Percentiles rank a stretch among this genome's conserved stretches.
These are phyloP conservation scores for Periglandula ipomoeae DNA, from an alignment of 2,329 filamentous ascomycete genomes.

Conservation along the genomic window DNA sequence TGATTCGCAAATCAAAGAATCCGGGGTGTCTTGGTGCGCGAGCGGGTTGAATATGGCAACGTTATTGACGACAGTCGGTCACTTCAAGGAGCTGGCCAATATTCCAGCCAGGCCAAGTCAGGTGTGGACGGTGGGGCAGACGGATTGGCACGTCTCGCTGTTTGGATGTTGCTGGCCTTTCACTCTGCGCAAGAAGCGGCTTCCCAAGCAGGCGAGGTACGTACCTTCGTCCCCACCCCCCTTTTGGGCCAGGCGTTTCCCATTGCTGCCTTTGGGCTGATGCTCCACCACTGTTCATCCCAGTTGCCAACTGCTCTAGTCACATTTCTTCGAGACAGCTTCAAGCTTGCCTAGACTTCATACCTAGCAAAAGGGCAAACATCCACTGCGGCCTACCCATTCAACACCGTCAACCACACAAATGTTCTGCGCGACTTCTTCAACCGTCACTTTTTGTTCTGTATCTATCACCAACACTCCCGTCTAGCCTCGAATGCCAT, in stretches of 20 bases:
- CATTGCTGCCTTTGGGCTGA: not conserved
- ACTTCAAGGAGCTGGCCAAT: not conserved
- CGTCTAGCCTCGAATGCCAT: not conserved
- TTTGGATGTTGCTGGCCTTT: not conserved
- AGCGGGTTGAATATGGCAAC: not conserved
- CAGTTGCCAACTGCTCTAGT: too few species aligned
- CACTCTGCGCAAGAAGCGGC: not conserved
- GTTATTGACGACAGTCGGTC: not conserved
- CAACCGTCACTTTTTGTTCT: too few species aligned
- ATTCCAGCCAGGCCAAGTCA: conserved; percentile 1
- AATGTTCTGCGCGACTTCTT: not conserved
- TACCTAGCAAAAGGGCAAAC: not conserved
- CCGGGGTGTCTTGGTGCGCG: not conserved
- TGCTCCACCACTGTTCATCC: not conserved
- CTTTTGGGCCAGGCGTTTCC: not conserved
- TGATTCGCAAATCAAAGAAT: conserved; percentile 6
- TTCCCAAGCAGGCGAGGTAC: not conserved
- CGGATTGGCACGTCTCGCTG: too few species aligned
- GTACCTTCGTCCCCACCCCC: not conserved
- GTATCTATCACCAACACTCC: too few species aligned
- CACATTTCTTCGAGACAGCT: not conserved
- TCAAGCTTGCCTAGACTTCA: not conserved
- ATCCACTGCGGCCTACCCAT: too few species aligned
- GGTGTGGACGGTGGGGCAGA: conserved; percentile 4
- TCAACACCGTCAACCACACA: too few species aligned